Base-by-base conservation (phyloP, 768 basidiomycete species). In the Leccinum aurantiacum region DNA sequence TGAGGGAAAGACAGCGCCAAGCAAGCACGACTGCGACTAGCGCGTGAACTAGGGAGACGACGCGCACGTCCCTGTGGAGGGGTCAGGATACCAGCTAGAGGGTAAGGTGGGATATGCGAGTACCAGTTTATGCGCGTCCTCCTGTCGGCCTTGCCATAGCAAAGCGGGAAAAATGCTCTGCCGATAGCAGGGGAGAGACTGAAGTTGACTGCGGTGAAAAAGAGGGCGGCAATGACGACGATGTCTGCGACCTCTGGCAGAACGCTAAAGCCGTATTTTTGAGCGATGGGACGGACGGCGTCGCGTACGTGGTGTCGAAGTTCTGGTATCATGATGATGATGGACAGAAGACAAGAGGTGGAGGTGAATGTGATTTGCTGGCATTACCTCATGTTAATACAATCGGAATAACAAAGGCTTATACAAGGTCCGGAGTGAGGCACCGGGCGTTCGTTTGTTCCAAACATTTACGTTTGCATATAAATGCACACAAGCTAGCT, bases 11-110 rank as follows among this genome's bases (percentile, higher is more conserved):
- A 38, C 80, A 81, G 56, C 78, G 81, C 19, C 84, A 66, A 1
- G 91, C 82, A 24, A 89, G 78, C 0, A 87, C 84, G 35, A 93
- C 78, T 56, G 90, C 79, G 55, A 90, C 67, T 24, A 90, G 56
- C 0, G 88, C 85, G 68, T 95, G 90, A 1, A 85, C 76, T 64
- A 92, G 84, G 0, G 93, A 92, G 25, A 88, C 84, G 35, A 87
- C 76, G 61, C 85, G 90, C 58, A 86, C 83, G 51, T 82, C 80
- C 89, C 89, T 91, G 64, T 10, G 25, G 24, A 48, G 2, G 14
- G 15, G 38, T 66, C n/a, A 60, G 50, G 41, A 19, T n/a, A 27
- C 2, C 25, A 38, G 11, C 7, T 19, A 15, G n/a, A 51, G 24
- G 53, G 57, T 4, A 5, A 44, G 50, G 15, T 49, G 22, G n/a